A percentile compares a stretch with the other conserved stretches of the same genome.
Evolutionary conservation across 352 stramenopile genomes (phyloP).

Genomic region (Pythium pyrilobum): DNA sequence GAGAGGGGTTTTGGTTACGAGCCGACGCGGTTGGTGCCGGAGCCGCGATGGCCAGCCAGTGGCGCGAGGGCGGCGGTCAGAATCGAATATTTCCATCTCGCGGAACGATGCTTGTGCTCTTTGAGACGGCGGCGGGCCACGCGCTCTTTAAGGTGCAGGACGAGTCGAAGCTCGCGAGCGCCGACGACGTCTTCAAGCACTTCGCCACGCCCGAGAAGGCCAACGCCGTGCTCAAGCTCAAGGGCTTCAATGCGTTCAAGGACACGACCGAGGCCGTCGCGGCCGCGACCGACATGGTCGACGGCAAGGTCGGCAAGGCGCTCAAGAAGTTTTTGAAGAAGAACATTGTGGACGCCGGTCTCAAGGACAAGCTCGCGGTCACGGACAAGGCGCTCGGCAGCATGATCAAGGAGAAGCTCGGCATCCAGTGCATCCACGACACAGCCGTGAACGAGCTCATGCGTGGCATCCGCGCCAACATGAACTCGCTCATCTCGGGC

Average conservation of each 20-base stretch:
- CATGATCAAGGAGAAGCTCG: constrained; percentile 98
- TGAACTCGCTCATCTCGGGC: constrained; percentile 92
- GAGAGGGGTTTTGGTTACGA: constrained; percentile 10
- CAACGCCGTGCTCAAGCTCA: constrained; percentile 90
- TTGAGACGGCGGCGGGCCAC: constrained; percentile 98
- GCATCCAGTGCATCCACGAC: constrained; percentile 91
- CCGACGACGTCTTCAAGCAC: constrained; percentile 91
- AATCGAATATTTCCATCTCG: constrained; percentile 15
- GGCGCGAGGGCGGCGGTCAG: constrained; percentile 3
- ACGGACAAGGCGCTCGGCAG: constrained; percentile 95
- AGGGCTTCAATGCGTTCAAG: constrained; percentile 98
- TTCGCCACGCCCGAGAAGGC: constrained; percentile 90
- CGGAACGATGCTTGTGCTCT: constrained; percentile 96
- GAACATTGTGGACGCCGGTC: constrained; percentile 91
- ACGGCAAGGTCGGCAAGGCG: constrained; percentile 96
- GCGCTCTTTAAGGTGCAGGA: constrained; percentile 99
- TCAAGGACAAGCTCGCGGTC: constrained; percentile 96
- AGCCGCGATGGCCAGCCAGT: constrained; percentile 16
- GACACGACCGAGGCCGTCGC: constrained; percentile 98
- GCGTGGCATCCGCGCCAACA: constrained; percentile 95
- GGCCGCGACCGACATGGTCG: constrained; percentile 95
- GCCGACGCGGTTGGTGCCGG: constrained; percentile 14
- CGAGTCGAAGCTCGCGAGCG: constrained; percentile 88
- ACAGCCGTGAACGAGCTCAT: constrained; percentile 94
- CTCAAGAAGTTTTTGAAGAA: constrained; percentile 99